Conservation (phyloP, 208 protist genomes). For the Trypanosoma theileri region DNA sequence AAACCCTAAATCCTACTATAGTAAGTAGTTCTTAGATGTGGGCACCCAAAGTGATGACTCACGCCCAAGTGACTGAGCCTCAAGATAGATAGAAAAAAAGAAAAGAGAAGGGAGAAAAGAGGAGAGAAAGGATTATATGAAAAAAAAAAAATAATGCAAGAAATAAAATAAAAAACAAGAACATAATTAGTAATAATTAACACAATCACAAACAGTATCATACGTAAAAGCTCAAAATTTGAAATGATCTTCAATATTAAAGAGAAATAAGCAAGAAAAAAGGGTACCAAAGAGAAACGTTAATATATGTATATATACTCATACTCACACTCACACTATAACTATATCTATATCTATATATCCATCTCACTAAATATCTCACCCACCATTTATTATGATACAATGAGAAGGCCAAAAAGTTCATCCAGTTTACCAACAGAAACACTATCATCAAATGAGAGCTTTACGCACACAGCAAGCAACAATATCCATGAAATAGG, state of each 20-base stretch:
- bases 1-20: too few species aligned
- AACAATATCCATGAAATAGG: slow-evolving; percentile 26
- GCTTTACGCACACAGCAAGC: slow-evolving; percentile 4
- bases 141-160: slow-evolving; percentile 1
- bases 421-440: background rate
- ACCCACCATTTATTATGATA: background rate
- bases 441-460: slow-evolving; percentile 4
- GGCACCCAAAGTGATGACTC: too few species aligned
- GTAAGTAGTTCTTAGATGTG: too few species aligned
- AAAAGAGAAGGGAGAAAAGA: background rate
- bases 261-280: background rate
- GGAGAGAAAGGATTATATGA: background rate
- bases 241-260: too few species aligned
- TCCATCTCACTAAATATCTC: too few species aligned
- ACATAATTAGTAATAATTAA: slow-evolving; percentile 3
- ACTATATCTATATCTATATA: slow-evolving; percentile 12
- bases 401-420: slow-evolving; percentile 19
- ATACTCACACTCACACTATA: slow-evolving; percentile 1
- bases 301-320: too few species aligned
- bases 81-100: slow-evolving; percentile 9
- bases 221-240: too few species aligned
- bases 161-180: too few species aligned
- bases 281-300: background rate
- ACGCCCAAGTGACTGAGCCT: too few species aligned
- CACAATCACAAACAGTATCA: too few species aligned